These are phyloP conservation scores for Neoboletus subvelutipes DNA, from an alignment of 768 basidiomycete species.

Conservation along the genomic window DNA sequence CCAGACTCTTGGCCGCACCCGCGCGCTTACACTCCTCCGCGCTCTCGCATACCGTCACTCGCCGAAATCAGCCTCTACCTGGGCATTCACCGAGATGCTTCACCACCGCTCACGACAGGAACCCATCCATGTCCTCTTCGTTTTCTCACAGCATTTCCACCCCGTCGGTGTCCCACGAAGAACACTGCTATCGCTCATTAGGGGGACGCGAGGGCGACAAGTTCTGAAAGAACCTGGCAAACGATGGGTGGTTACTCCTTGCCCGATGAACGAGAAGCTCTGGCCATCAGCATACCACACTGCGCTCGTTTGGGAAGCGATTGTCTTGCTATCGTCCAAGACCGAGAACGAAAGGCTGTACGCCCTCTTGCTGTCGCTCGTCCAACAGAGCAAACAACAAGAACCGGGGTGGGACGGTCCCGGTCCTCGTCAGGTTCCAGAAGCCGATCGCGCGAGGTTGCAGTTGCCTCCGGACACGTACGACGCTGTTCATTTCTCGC, in stretches of 20 bases:
- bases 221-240: neutral
- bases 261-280: slow-evolving; percentile 17
- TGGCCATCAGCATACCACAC: slow-evolving; percentile 37
- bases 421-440: neutral
- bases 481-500: slow-evolving; percentile 47
- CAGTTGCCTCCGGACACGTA: slow-evolving; percentile 28
- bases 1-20: slow-evolving; percentile 20
- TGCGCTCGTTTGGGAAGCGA: slow-evolving; percentile 35
- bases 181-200: slow-evolving; percentile 20
- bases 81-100: slow-evolving; percentile 33
- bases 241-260: neutral
- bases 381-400: slow-evolving; percentile 6
- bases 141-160: slow-evolving; percentile 53
- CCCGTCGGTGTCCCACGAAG: slow-evolving; percentile 49
- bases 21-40: slow-evolving; percentile 17
- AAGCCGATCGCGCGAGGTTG: neutral
- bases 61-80: slow-evolving; percentile 23
- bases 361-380: slow-evolving; percentile 36
- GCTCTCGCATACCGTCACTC: slow-evolving; percentile 25
- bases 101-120: slow-evolving; percentile 22
- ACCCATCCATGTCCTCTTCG: slow-evolving; percentile 29
- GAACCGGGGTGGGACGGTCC: neutral
- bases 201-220: slow-evolving; percentile 10
- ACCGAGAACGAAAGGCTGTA: slow-evolving; percentile 41
- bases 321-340: slow-evolving; percentile 23